Evolutionary conservation across 2,329 filamentous ascomycete species (phyloP).

Genomic region (Botrytis fabae): DNA sequence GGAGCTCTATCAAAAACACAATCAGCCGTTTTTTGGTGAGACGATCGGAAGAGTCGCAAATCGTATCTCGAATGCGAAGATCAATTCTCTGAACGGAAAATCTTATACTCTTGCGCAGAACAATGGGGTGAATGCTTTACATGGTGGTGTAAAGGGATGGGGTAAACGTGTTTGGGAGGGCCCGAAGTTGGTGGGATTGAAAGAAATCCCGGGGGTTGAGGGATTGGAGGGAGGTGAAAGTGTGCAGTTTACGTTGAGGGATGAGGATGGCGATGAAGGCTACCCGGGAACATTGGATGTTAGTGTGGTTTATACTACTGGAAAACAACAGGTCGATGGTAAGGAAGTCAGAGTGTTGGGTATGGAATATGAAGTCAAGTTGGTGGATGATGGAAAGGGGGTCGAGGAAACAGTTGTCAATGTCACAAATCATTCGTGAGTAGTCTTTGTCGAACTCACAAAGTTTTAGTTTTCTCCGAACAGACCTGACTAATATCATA

Average conservation of each 20-base stretch:
- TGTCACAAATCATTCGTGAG: constrained; percentile 91
- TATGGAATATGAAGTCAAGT: constrained; percentile 86
- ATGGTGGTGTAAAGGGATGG: constrained; percentile 76
- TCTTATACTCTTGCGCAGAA: constrained; percentile 72
- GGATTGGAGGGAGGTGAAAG: constrained; percentile 63
- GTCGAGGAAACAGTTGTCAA: constrained; percentile 89
- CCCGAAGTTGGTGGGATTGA: constrained; percentile 60
- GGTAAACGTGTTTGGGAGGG: constrained; percentile 77
- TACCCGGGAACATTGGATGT: constrained; percentile 84
- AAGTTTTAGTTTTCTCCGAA: not conserved
- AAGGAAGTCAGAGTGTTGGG: constrained; percentile 70
- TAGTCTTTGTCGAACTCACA: constrained; percentile 2
- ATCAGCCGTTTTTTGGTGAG: constrained; percentile 82
- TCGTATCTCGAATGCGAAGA: constrained; percentile 70
- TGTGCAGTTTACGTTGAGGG: constrained; percentile 64
- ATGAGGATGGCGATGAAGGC: constrained; percentile 81
- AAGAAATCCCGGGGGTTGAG: constrained; percentile 50
- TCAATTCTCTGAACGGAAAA: constrained; percentile 70
- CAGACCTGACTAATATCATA: not conserved
- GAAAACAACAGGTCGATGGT: constrained; percentile 62
- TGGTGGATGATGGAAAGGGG: constrained; percentile 57
- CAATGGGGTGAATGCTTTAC: constrained; percentile 73
- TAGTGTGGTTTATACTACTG: constrained; percentile 75
- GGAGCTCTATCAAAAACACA: constrained; percentile 73
- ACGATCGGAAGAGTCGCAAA: constrained; percentile 88